Evolutionary conservation across 352 stramenopile genomes (phyloP).

Genomic region (Phytopythium mirpurense): DNA sequence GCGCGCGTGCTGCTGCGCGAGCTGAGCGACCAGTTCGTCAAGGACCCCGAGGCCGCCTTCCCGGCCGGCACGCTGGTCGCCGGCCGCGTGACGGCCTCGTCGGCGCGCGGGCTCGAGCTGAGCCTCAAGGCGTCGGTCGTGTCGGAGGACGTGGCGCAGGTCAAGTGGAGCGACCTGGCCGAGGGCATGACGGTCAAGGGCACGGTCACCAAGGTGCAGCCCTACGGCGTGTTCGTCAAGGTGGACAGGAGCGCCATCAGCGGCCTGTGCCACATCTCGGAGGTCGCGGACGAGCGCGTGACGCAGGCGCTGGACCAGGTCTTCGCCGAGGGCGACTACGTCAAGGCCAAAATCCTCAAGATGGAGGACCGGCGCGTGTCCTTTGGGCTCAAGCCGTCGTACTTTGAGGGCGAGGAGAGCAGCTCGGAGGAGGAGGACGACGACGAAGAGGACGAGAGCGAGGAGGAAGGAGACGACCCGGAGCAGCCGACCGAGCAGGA

Average conservation of each 20-base stretch:
- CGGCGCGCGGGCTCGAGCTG: conserved; percentile 83
- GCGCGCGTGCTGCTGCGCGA: conserved; percentile 93
- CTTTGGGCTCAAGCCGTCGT: conserved; percentile 96
- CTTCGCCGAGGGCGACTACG: conserved; percentile 94
- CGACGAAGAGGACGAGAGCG: conserved; percentile 57
- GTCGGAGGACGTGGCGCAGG: conserved; percentile 76
- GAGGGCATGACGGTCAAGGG: conserved; percentile 91
- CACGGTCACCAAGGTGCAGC: conserved; percentile 93
- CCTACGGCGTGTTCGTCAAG: conserved; percentile 95
- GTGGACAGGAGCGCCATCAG: conserved; percentile 95
- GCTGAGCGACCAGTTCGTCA: conserved; percentile 94
- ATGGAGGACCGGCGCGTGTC: conserved; percentile 89
- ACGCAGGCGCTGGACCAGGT: conserved; percentile 90
- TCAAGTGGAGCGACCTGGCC: conserved; percentile 90
- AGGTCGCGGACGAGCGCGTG: conserved; percentile 94
- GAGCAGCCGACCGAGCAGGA: too few relatives aligned
- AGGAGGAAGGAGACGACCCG: conserved; percentile 37
- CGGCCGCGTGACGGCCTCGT: conserved; percentile 90
- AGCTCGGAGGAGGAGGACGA: conserved; percentile 82
- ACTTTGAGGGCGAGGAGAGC: conserved; percentile 92
- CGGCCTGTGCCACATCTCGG: conserved; percentile 94
- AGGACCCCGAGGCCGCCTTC: conserved; percentile 88
- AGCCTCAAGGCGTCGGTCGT: conserved; percentile 93
- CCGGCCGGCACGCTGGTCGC: conserved; percentile 91
- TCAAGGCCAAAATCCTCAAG: conserved; percentile 96